These are phyloP conservation scores for Aspergillus japonicus DNA, from an alignment of 2,329 filamentous ascomycete species.

Conservation along the genomic window DNA sequence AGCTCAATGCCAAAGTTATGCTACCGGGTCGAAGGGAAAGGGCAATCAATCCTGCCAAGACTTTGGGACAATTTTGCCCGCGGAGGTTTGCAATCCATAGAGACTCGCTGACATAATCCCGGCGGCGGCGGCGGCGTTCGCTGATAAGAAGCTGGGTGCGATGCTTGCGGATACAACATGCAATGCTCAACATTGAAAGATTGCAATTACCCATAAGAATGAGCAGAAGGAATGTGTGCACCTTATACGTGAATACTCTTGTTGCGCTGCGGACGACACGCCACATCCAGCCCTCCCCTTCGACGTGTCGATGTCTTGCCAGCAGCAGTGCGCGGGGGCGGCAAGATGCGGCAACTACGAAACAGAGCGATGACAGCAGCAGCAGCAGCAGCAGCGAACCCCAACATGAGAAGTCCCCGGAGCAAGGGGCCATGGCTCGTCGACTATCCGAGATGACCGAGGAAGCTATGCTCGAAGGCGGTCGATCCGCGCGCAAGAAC, in stretches of 20 bases:
- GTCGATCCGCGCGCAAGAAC: conserved; percentile 55
- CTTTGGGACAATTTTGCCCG: conserved; percentile 23
- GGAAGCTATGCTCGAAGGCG: conserved; percentile 55
- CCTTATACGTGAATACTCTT: conserved; percentile 16
- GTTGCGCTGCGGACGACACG: conserved; percentile 14
- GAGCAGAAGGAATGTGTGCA: conserved; percentile 20
- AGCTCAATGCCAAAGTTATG: conserved; percentile 12
- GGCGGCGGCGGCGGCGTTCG: neutral
- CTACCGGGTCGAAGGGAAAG: conserved; percentile 9
- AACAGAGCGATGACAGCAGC: conserved; percentile 14
- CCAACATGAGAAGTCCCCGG: conserved; percentile 26
- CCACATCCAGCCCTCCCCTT: neutral
- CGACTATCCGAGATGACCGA: conserved; percentile 61
- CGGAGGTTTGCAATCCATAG: conserved; percentile 18
- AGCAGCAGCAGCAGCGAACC: neutral
- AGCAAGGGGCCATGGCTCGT: conserved; percentile 58
- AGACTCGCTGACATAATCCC: conserved; percentile 31
- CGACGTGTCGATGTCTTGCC: conserved; percentile 17
- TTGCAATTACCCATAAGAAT: conserved; percentile 14
- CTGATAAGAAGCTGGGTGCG: neutral
- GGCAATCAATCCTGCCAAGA: conserved; percentile 23
- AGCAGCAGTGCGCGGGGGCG: conserved; percentile 24
- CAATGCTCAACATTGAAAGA: neutral
- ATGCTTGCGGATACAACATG: neutral
- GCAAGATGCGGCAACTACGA: conserved; percentile 21